A percentile compares a stretch with the other conserved stretches of the same genome.
These are phyloP conservation scores for Dryas integrifolia DNA, from an alignment of 331 rosid species.

Conservation along the genomic window DNA sequence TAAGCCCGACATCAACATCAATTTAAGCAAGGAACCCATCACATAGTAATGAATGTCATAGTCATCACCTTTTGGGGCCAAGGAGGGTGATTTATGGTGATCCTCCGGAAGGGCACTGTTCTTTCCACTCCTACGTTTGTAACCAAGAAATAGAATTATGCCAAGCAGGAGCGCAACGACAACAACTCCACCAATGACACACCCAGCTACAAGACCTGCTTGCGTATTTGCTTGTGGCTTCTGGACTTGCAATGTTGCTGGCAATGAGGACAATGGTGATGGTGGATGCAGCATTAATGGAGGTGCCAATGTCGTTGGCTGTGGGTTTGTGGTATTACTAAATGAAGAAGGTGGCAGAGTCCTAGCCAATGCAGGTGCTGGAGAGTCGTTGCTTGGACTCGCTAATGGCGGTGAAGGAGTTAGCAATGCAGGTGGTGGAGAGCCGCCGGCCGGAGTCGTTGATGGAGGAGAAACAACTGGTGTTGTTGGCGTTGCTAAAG, in stretches of 20 bases:
- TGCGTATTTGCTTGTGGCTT: conserved; percentile 21
- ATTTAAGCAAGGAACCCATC: no score
- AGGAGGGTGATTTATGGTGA: conserved; percentile 11
- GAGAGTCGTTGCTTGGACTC: neutral
- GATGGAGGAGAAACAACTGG: neutral
- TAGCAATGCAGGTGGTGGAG: conserved; percentile 5
- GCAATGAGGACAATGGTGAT: conserved; percentile 18
- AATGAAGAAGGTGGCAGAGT: conserved; percentile 11
- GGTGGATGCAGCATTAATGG: conserved; percentile 3
- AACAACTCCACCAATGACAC: conserved; percentile 26
- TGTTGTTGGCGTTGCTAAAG: neutral
- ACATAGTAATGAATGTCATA: no score
- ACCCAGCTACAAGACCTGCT: conserved; percentile 32
- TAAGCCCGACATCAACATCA: no score
- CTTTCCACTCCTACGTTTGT: conserved; percentile 25
- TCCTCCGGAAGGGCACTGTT: conserved; percentile 5
- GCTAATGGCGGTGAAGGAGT: conserved; percentile 4
- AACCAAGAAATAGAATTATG: conserved; percentile 11
- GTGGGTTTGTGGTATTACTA: neutral
- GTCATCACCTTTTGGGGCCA: conserved; percentile 32
- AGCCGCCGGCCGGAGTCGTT: neutral
- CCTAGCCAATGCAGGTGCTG: neutral
- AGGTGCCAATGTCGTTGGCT: conserved; percentile 13
- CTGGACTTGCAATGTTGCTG: conserved; percentile 32
- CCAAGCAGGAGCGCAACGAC: conserved; percentile 19